Evolutionary conservation across 1,284 basidiomycete species (phyloP).

Genomic region (Tilletia setariae): DNA sequence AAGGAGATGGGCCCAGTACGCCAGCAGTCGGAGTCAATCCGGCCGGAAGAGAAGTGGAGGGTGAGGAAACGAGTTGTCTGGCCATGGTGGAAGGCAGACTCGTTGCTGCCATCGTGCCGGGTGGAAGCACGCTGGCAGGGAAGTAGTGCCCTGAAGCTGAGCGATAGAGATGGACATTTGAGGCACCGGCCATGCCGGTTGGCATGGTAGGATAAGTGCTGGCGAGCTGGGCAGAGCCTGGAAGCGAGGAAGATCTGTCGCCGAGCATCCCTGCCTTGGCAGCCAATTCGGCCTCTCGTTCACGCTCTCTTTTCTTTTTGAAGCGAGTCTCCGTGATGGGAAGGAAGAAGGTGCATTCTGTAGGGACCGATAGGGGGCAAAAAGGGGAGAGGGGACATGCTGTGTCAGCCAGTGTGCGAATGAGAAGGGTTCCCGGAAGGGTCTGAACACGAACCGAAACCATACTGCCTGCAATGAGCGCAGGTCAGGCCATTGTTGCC

Average conservation of each 20-base stretch:
- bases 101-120: neutral
- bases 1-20: neutral
- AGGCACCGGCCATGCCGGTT: neutral
- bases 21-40: neutral
- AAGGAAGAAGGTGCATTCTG: constrained; percentile 69
- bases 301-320: constrained; percentile 77
- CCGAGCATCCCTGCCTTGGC: constrained; percentile 29
- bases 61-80: neutral
- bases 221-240: neutral
- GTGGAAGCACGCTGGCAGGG: neutral
- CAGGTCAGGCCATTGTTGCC: constrained; percentile 40
- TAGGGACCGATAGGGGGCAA: neutral
- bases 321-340: constrained; percentile 97
- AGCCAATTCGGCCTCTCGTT: constrained; percentile 62
- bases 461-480: constrained; percentile 41
- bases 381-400: too few species aligned
- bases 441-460: constrained; percentile 26
- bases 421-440: neutral
- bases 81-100: neutral
- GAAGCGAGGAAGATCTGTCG: too few species aligned
- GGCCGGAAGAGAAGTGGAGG: too few species aligned
- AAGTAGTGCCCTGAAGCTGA: neutral
- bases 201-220: neutral
- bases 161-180: neutral
- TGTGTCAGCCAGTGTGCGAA: too few species aligned